These are phyloP conservation scores for Tubosaeta sp. DNA, from an alignment of 768 basidiomycete species.

Conservation along the genomic window DNA sequence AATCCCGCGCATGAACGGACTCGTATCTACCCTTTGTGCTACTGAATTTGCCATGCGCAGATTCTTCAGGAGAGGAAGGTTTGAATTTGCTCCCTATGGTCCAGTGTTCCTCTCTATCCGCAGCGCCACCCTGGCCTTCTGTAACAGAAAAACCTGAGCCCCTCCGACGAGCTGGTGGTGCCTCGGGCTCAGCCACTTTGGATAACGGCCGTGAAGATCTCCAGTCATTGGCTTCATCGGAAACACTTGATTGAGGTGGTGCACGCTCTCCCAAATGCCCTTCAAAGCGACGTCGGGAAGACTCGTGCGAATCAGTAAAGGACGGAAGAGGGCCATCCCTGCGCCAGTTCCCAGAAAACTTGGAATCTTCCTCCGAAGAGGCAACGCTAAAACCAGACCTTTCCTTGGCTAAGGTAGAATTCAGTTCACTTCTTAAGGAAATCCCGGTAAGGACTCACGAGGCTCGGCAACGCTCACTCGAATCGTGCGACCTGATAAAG, in stretches of 20 bases:
- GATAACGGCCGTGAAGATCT: constrained; percentile 49
- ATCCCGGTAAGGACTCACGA: constrained; percentile 53
- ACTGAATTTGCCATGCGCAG: constrained; percentile 40
- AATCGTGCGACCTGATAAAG: constrained; percentile 72
- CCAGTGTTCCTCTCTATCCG: constrained; percentile 82
- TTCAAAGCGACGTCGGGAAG: constrained; percentile 66
- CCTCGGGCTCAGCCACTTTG: constrained; percentile 43
- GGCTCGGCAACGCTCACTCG: constrained; percentile 95
- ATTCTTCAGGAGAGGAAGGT: constrained; percentile 42
- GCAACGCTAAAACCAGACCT: constrained; percentile 52
- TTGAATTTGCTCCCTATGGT: constrained; percentile 71
- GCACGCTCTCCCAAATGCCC: constrained; percentile 42
- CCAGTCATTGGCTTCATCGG: constrained; percentile 69
- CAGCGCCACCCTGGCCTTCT: constrained; percentile 43
- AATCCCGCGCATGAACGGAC: constrained; percentile 48
- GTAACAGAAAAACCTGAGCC: constrained; percentile 51
- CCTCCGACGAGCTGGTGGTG: constrained; percentile 48
- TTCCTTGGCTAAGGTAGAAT: constrained; percentile 62
- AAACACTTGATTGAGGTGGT: constrained; percentile 44
- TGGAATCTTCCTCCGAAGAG: constrained; percentile 62
- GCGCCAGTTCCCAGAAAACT: constrained; percentile 83
- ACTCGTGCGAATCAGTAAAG: constrained; percentile 53
- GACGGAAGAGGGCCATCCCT: constrained; percentile 84
- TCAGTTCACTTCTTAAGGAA: constrained; percentile 7
- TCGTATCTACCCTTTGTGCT: constrained; percentile 49